Evolutionary conservation across 2,329 filamentous ascomycete genomes (phyloP).

Genomic region (Boeremia exigua): DNA sequence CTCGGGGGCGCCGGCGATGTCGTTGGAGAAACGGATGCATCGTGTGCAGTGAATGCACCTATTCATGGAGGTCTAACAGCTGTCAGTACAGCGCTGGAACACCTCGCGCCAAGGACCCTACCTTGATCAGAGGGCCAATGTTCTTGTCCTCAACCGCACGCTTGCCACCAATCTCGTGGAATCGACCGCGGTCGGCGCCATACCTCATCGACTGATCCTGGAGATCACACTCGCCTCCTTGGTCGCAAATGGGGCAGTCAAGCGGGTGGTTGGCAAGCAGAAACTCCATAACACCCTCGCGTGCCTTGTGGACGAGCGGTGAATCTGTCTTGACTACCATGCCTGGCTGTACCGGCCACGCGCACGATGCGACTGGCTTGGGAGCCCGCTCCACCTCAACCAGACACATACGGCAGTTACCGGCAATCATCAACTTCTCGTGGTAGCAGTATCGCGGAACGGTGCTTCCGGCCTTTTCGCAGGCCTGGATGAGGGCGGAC

Average conservation of each 20-base stretch:
- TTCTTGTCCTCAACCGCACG: constrained; percentile 99
- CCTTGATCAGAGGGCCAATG: constrained; percentile 93
- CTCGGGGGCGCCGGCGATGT: constrained; percentile 93
- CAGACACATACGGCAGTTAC: constrained; percentile 99
- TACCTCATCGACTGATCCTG: constrained; percentile 99
- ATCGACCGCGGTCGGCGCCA: constrained; percentile 91
- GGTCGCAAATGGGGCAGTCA: constrained; percentile 97
- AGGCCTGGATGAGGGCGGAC: constrained; percentile 96
- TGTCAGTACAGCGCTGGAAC: constrained; percentile 32
- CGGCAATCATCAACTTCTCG: constrained; percentile 99
- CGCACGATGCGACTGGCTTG: constrained; percentile 97
- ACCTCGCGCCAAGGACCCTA: constrained; percentile 27
- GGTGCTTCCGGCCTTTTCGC: constrained; percentile 93
- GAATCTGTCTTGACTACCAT: constrained; percentile 99
- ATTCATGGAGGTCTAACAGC: constrained; percentile 88
- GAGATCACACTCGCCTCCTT: constrained; percentile 98
- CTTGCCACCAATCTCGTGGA: constrained; percentile 95
- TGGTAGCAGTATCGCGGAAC: constrained; percentile 99
- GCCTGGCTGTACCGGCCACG: constrained; percentile 96
- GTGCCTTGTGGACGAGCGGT: constrained; percentile 92
- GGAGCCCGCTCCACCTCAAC: constrained; percentile 97
- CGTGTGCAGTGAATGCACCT: constrained; percentile 98
- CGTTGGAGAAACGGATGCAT: constrained; percentile 97
- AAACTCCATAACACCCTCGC: constrained; percentile 99
- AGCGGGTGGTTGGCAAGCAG: constrained; percentile 94